Base-by-base conservation (phyloP, 257 asterid species). In the Orobanche coerulescens region DNA sequence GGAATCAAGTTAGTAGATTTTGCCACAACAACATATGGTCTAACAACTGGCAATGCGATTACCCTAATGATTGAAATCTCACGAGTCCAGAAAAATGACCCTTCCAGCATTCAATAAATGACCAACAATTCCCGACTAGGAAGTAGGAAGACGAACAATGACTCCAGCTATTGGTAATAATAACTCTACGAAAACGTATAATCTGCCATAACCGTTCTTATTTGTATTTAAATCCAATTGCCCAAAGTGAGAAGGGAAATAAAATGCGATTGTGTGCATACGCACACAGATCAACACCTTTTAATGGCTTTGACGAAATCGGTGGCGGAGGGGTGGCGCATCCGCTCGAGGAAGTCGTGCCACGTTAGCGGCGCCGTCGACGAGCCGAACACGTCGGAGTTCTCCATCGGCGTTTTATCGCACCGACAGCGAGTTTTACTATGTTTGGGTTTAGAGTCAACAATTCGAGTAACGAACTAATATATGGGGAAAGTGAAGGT, bases 271-370 rank as follows among this genome's bases (percentile, higher is more conserved):
- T 37, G 44, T 4, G 10, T 12, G 10, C 44, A 12, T 37, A 44
- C 24, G 30, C 28, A 11, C 13, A 20, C 6, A 54, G 10, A 10
- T 11, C 43, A 53, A 1, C 33, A 87, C 98, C 95, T 89, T 76
- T 89, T 86, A 71, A 89, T 93, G 50, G 84, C 82, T 83, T 89
- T 93, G 65, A 93, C 98, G 39, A 93, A 84, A 18, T 90, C 96
- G 50, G 96, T 73, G 59, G 98, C 98, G 42, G 90, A 81, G 44
- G 98, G 97, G 25, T 93, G 94, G 65, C 98, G 97, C 98, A 93
- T 89, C 62, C 97, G 93, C 61, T 93, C 95, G 47, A 93, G 97
- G 71, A 93, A 93, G 75, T 86, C 95, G 82, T 89, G 98, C 95
- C 87, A 83, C 76, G 95, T 82, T 64, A 84, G 66, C 59, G 95